Conservation (phyloP, 768 basidiomycete species). For the Tylopilus vinaceipallidus region DNA sequence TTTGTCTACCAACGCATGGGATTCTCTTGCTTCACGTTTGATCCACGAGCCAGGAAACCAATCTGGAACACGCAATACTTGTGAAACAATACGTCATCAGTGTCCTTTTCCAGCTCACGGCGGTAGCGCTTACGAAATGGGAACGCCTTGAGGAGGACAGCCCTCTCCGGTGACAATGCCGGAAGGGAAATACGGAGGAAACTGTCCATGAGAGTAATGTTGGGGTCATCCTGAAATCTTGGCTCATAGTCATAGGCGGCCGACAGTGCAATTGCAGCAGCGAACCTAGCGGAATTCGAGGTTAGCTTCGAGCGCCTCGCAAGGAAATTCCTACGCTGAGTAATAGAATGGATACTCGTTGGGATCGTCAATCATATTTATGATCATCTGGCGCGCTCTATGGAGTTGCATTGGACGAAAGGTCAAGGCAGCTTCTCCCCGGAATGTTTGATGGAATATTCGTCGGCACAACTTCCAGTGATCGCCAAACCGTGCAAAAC, state of each 20-base stretch:
- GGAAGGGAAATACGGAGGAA: not conserved
- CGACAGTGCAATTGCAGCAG: constrained; percentile 30
- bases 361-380: not conserved
- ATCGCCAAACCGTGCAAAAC: no score
- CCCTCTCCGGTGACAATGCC: constrained; percentile 4
- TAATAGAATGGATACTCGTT: not conserved
- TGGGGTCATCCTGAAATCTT: no score
- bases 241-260: constrained; percentile 13
- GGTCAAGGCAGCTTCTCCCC: no score
- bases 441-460: no score
- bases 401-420: no score
- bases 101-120: no score
- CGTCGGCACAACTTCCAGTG: no score
- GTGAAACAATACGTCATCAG: no score
- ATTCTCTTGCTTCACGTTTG: constrained; percentile 1
- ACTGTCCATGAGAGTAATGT: not conserved
- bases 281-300: constrained; percentile 16
- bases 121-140: constrained; percentile 13
- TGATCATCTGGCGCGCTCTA: no score
- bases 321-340: not conserved
- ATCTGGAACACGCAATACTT: constrained; percentile 10
- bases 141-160: not conserved
- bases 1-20: not conserved
- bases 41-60: constrained; percentile 12
- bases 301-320: no score